Evolutionary conservation across 306 rosid species (phyloP).

Genomic region (Vigna angularis): DNA sequence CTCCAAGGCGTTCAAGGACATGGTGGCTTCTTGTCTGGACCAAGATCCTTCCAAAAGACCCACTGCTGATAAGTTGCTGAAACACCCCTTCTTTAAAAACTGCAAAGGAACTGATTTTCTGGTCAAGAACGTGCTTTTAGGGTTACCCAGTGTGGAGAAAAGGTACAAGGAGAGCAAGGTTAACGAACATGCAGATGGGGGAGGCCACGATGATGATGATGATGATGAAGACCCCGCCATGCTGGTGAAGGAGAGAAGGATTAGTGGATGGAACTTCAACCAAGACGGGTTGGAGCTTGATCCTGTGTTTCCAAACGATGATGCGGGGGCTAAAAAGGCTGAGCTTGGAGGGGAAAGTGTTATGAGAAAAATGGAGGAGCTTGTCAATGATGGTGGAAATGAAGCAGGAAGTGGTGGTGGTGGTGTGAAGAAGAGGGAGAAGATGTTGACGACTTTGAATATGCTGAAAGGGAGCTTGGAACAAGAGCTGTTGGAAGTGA

Average conservation of each 20-base stretch:
- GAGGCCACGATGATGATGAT: background rate
- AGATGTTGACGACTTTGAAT: constrained; percentile 39
- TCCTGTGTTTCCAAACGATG: constrained; percentile 55
- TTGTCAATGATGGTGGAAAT: background rate
- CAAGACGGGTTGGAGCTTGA: constrained; percentile 66
- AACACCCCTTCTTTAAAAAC: constrained; percentile 63
- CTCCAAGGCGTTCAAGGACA: constrained; percentile 64
- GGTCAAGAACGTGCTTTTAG: constrained; percentile 57
- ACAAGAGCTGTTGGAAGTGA: constrained; percentile 46
- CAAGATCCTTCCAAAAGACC: constrained; percentile 74
- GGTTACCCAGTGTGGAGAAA: constrained; percentile 63
- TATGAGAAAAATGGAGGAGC: constrained; percentile 33
- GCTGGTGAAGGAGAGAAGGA: constrained; percentile 51
- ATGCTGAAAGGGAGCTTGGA: constrained; percentile 54
- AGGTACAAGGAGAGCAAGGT: constrained; percentile 54
- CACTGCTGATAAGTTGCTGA: constrained; percentile 55
- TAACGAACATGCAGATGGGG: background rate
- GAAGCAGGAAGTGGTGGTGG: background rate
- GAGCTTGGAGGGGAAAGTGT: constrained; percentile 44
- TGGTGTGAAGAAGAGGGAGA: constrained; percentile 23
- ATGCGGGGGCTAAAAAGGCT: constrained; percentile 39
- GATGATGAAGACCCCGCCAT: background rate
- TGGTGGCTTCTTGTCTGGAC: constrained; percentile 72
- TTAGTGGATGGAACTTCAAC: constrained; percentile 77
- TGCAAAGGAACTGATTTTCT: constrained; percentile 53